Evolutionary conservation across 306 rosid genomes (phyloP).

Genomic region (Neltuma alba): DNA sequence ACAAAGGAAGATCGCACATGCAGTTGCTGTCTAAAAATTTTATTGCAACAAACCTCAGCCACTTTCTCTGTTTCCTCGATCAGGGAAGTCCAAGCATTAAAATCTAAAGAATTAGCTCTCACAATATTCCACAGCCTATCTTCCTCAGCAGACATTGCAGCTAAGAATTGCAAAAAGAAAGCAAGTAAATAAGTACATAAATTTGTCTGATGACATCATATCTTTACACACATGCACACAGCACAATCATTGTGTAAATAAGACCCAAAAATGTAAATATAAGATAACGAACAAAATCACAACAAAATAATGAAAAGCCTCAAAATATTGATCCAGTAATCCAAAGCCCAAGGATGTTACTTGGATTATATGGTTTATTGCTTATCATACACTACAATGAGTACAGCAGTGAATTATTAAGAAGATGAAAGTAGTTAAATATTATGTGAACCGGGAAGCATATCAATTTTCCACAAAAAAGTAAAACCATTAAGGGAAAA

Average conservation of each 20-base stretch:
- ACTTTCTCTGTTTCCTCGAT: constrained; percentile 95
- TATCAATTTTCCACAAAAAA: background rate
- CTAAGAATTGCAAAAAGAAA: constrained; percentile 32
- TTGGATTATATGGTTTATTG: background rate
- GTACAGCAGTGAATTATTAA: too few species aligned
- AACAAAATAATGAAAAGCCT: background rate
- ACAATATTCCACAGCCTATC: constrained; percentile 95
- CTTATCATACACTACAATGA: background rate
- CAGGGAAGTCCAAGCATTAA: constrained; percentile 91
- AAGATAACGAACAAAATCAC: background rate
- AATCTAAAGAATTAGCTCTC: constrained; percentile 89
- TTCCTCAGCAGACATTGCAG: constrained; percentile 86
- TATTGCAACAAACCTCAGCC: constrained; percentile 66
- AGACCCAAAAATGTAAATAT: background rate
- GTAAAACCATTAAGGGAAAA: background rate
- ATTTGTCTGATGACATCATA: constrained; percentile 4
- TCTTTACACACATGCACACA: background rate
- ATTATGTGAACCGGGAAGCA: background rate
- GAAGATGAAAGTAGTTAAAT: background rate
- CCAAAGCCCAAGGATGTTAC: background rate
- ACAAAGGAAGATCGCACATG: background rate
- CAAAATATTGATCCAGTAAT: background rate
- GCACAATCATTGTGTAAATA: background rate
- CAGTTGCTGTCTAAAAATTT: background rate
- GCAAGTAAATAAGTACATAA: constrained; percentile 16